phyloP scores from a whole-genome alignment of 1,284 basidiomycete genomes.

The Tylopilus orsonianus region DNA sequence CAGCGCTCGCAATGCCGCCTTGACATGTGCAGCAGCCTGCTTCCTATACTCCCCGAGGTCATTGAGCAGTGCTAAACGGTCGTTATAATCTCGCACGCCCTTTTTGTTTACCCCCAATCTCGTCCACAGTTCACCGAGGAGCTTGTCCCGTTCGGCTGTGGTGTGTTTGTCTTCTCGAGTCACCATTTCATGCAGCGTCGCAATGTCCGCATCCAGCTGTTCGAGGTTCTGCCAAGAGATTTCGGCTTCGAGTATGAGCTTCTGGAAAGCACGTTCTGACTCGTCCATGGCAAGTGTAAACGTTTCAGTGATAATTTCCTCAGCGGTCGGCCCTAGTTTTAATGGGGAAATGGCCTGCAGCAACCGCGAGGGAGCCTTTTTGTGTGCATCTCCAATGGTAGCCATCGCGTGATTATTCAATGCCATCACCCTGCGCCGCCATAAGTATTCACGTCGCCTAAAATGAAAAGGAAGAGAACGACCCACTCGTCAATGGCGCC shows the following conservation, averaged over 20 bases:
- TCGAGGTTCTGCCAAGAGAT: slow-evolving; percentile 52
- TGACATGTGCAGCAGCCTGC: slow-evolving; percentile 60
- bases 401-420: slow-evolving; percentile 67
- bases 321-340: slow-evolving; percentile 34
- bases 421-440: slow-evolving; percentile 55
- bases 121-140: slow-evolving; percentile 69
- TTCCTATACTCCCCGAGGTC: slow-evolving; percentile 55
- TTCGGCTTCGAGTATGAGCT: slow-evolving; percentile 64
- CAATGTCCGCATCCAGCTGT: slow-evolving; percentile 58
- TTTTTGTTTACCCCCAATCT: slow-evolving; percentile 58
- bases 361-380: slow-evolving; percentile 36
- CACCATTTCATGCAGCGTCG: slow-evolving; percentile 54
- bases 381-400: slow-evolving; percentile 52
- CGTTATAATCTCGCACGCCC: slow-evolving; percentile 45
- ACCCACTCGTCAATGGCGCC: slow-evolving; percentile 69
- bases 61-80: slow-evolving; percentile 51
- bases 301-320: slow-evolving; percentile 47
- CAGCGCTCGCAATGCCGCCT: slow-evolving; percentile 58
- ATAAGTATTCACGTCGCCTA: neutral
- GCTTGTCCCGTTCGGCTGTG: slow-evolving; percentile 44
- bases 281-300: slow-evolving; percentile 64
- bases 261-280: slow-evolving; percentile 50
- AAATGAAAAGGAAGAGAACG: neutral
- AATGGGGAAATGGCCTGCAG: slow-evolving; percentile 49
- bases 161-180: slow-evolving; percentile 53